A percentile compares a stretch with the other conserved stretches of the same genome.
Evolutionary conservation across 78 protist genomes (phyloP).

Genomic region (Cyanophora paradoxa): DNA sequence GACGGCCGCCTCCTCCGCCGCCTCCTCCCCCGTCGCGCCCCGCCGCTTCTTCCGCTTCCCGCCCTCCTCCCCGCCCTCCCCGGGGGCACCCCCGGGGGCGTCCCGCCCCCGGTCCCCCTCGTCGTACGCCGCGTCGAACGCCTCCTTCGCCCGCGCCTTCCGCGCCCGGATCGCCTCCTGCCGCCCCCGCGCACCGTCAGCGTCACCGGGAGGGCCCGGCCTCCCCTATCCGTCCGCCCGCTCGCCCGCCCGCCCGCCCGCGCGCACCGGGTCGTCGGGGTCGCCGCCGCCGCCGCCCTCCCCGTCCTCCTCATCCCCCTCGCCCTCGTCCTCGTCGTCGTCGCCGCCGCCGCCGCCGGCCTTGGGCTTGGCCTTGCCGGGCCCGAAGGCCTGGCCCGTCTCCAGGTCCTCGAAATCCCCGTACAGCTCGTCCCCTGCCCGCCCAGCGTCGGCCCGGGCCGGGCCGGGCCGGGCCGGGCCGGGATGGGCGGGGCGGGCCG

Average conservation of each 20-base stretch:
- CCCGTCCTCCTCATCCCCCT: neutral
- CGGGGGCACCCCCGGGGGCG: neutral
- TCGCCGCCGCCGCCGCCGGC: conserved; percentile 30
- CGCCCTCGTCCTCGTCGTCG: conserved; percentile 34
- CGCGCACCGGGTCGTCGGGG: neutral
- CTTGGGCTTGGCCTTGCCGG: conserved; percentile 3
- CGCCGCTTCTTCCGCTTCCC: no score
- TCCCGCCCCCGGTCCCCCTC: conserved; percentile 8
- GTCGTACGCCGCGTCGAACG: conserved; percentile 49
- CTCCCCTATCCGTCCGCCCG: neutral
- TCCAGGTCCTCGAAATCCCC: conserved; percentile 86
- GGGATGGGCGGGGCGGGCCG: no score
- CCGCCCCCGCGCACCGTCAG: no score
- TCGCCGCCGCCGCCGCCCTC: neutral
- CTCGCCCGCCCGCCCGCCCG: neutral
- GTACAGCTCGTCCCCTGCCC: conserved; percentile 37
- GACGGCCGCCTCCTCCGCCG: conserved; percentile 17
- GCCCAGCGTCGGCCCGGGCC: neutral
- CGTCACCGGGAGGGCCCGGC: neutral
- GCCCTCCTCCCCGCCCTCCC: conserved; percentile 7
- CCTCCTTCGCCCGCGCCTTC: conserved; percentile 18
- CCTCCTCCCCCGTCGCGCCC: neutral
- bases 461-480: no score
- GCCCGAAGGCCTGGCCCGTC: conserved; percentile 50
- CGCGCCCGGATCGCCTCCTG: conserved; percentile 31